Evolutionary conservation across 345 rosid genomes (phyloP).

Genomic region (Salix dunnii): DNA sequence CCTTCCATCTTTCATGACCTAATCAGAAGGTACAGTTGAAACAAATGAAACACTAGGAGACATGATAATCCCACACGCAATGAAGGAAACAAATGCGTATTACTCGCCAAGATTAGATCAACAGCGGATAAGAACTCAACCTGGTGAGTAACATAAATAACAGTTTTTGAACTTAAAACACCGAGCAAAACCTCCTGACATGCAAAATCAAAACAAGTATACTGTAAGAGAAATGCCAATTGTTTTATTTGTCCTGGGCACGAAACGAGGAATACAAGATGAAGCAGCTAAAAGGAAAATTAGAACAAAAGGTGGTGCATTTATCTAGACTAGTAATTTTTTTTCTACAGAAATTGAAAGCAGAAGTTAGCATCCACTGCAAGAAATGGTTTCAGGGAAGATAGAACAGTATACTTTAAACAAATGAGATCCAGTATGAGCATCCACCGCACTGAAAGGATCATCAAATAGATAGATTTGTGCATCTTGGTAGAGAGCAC

Average conservation of each 20-base stretch:
- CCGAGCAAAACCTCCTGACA: constrained; percentile 58
- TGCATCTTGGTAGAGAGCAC: constrained; percentile 42
- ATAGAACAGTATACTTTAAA: constrained; percentile 15
- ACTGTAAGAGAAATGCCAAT: background rate
- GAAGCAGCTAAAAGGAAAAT: background rate
- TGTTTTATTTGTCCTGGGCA: background rate
- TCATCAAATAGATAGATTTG: constrained; percentile 46
- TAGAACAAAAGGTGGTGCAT: background rate
- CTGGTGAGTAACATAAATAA: constrained; percentile 63
- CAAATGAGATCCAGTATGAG: constrained; percentile 38
- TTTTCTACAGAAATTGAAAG: background rate
- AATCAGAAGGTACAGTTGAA: constrained; percentile 12
- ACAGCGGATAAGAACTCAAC: constrained; percentile 62
- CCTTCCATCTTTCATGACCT: constrained; percentile 84
- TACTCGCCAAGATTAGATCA: constrained; percentile 59
- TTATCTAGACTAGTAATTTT: background rate
- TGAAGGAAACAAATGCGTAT: constrained; percentile 3
- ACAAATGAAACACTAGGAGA: background rate
- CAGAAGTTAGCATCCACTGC: background rate
- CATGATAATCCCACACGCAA: background rate
- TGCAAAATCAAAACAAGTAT: background rate
- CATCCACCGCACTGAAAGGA: constrained; percentile 48
- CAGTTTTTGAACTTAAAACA: constrained; percentile 45
- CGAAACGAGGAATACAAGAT: background rate
- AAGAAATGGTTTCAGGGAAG: background rate